Evolutionary conservation across 441 rosid genomes (phyloP).

Genomic region (Bruguiera hainesii): DNA sequence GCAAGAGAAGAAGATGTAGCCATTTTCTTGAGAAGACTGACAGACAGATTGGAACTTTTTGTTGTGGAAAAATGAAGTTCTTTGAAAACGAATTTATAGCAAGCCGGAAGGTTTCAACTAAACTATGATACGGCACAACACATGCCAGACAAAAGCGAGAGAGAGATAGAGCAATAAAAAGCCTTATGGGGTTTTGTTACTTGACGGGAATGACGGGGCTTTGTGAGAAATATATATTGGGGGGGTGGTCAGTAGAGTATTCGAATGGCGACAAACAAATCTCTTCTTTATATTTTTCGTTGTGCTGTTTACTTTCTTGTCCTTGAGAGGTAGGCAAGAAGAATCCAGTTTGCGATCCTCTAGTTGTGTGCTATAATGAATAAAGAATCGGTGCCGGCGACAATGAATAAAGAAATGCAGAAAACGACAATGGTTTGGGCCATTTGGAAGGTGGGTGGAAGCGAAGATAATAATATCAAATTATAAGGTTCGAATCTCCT

Average conservation of each 20-base stretch:
- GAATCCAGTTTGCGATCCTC: not conserved
- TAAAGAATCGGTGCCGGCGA: constrained; percentile 8
- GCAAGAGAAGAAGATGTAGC: constrained; percentile 39
- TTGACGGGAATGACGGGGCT: not conserved
- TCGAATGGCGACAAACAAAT: not conserved
- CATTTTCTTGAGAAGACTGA: constrained; percentile 12
- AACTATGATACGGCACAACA: not conserved
- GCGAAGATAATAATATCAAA: constrained; percentile 21
- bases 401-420: not conserved
- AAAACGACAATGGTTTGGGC: constrained; percentile 19
- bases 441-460: constrained; percentile 50
- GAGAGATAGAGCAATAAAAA: not conserved
- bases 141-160: not conserved
- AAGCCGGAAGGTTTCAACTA: not conserved
- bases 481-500: constrained; percentile 23
- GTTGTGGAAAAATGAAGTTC: constrained; percentile 1
- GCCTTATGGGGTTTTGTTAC: not conserved
- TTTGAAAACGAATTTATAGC: constrained; percentile 14
- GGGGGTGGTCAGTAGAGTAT: not conserved
- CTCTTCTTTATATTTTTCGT: no score
- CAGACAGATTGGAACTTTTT: not conserved
- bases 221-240: constrained; percentile 18
- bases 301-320: not conserved
- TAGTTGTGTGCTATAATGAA: not conserved
- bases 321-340: not conserved